Evolutionary conservation across 108 stramenopile genomes (phyloP).

Genomic region (Epithemia pelagica): DNA sequence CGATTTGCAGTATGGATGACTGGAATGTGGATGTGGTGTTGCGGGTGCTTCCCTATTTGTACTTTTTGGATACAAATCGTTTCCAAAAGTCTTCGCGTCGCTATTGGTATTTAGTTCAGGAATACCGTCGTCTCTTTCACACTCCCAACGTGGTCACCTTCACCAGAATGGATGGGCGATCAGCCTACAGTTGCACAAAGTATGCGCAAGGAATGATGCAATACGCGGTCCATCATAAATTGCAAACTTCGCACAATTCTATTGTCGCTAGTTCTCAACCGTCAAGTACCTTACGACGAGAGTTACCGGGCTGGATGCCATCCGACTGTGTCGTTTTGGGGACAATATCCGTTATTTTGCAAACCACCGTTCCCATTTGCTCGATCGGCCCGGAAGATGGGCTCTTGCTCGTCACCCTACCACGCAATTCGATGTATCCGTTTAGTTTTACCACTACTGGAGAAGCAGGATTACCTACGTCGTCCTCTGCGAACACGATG

Average conservation of each 20-base stretch:
- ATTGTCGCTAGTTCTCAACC: slow-evolving; percentile 23
- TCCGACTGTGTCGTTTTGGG: slow-evolving; percentile 19
- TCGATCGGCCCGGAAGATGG: slow-evolving; percentile 15
- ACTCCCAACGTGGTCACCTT: slow-evolving; percentile 32
- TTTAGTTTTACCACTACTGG: too few species aligned
- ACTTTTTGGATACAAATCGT: slow-evolving; percentile 20
- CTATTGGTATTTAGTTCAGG: slow-evolving; percentile 35
- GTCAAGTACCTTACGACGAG: neutral
- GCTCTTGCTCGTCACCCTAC: slow-evolving; percentile 29
- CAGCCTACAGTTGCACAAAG: too few species aligned
- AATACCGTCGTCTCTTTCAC: slow-evolving; percentile 22
- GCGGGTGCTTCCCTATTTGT: slow-evolving; percentile 32
- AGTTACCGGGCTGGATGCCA: slow-evolving; percentile 5
- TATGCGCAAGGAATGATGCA: neutral
- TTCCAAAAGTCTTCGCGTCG: slow-evolving; percentile 20
- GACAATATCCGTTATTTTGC: slow-evolving; percentile 23
- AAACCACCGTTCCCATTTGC: slow-evolving; percentile 10
- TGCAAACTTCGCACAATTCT: slow-evolving; percentile 33
- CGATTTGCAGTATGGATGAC: too few species aligned
- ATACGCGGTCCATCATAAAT: neutral
- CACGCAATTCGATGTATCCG: slow-evolving; percentile 30
- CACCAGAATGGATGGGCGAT: neutral
- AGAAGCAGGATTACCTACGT: too few species aligned
- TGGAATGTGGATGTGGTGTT: slow-evolving; percentile 36
- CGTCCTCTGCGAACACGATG: too few species aligned